Evolutionary conservation across 305 asterid genomes (phyloP).

Genomic region (Fraxinus baroniana): DNA sequence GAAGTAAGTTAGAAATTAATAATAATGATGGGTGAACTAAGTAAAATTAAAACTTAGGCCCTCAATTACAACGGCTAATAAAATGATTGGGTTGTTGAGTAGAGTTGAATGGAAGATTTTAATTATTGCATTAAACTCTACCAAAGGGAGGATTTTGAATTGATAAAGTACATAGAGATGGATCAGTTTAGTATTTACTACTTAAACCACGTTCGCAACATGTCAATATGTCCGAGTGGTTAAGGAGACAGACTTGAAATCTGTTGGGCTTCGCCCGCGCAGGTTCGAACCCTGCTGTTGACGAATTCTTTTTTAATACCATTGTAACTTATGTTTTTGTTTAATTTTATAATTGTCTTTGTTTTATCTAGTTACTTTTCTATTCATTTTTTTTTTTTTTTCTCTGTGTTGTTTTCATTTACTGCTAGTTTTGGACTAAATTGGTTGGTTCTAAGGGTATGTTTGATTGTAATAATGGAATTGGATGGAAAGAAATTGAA

Average conservation of each 20-base stretch:
- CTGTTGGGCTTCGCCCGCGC: slow-evolving; percentile 98
- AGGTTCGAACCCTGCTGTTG: slow-evolving; percentile 97
- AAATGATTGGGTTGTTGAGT: background rate
- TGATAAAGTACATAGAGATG: too few species aligned
- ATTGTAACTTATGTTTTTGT: background rate
- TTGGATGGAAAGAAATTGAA: too few species aligned
- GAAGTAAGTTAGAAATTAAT: background rate
- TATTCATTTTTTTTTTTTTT: too few species aligned
- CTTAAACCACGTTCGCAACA: too few species aligned
- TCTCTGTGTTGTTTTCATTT: background rate
- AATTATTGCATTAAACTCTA: background rate
- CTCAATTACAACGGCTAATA: background rate
- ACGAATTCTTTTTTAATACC: slow-evolving; percentile 26
- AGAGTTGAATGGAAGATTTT: background rate
- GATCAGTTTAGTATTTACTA: too few species aligned
- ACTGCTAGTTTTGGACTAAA: background rate
- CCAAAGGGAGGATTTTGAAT: background rate
- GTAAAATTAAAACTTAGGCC: background rate
- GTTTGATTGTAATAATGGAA: too few species aligned
- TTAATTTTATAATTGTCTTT: background rate
- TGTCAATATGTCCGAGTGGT: slow-evolving; percentile 99
- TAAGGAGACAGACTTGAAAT: slow-evolving; percentile 95
- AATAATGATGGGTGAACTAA: background rate
- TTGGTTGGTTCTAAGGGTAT: background rate
- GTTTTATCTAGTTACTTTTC: background rate